Evolutionary conservation across 352 stramenopile species (phyloP).

Genomic region (Phytophthora pinifolia): DNA sequence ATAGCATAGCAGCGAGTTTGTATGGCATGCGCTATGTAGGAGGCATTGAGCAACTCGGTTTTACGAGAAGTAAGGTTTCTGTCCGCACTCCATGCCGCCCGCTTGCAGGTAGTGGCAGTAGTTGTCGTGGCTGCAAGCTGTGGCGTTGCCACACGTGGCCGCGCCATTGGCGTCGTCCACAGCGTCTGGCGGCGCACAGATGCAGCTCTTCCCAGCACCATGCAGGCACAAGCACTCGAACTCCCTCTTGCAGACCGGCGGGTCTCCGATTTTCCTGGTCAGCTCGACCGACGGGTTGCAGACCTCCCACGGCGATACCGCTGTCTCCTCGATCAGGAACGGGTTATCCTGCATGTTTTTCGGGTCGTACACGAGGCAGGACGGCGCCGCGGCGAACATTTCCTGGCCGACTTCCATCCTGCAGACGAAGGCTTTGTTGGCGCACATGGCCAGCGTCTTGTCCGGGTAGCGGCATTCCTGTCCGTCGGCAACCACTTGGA

Average conservation of each 20-base stretch:
- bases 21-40: background rate
- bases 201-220: conserved; percentile 20
- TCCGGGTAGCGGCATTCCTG: conserved; percentile 27
- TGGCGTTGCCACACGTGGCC: conserved; percentile 24
- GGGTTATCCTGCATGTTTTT: conserved; percentile 34
- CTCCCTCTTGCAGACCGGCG: conserved; percentile 40
- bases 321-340: conserved; percentile 33
- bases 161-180: conserved; percentile 31
- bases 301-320: conserved; percentile 30
- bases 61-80: conserved; percentile 46
- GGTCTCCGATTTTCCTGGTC: conserved; percentile 29
- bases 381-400: conserved; percentile 36
- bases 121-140: conserved; percentile 26
- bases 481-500: conserved; percentile 39
- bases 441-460: conserved; percentile 40
- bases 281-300: conserved; percentile 34
- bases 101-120: conserved; percentile 48
- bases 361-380: conserved; percentile 41
- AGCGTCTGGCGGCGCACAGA: conserved; percentile 42
- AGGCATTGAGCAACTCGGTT: background rate
- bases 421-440: conserved; percentile 45
- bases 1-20: conserved; percentile 11
- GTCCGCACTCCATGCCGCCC: conserved; percentile 34
- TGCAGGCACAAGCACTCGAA: conserved; percentile 43
- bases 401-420: conserved; percentile 46